phyloP scores from a whole-genome alignment of 2,329 filamentous ascomycete species.

The Colletotrichum tofieldiae region DNA sequence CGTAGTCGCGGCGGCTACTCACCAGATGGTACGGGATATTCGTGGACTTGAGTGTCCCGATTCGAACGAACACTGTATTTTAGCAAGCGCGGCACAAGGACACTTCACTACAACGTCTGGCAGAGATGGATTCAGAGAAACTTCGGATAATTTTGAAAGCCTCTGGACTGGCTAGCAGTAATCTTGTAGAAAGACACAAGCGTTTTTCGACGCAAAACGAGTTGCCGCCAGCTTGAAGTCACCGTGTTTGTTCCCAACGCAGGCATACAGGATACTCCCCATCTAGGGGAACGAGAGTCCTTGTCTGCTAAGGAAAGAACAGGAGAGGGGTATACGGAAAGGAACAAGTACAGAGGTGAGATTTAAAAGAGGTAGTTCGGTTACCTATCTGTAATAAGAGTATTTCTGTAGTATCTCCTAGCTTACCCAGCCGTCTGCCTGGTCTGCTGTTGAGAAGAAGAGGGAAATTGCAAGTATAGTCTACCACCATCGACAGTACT shows the following conservation, averaged over 20 bases:
- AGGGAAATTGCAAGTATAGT: too few relatives aligned
- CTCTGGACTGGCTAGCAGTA: not conserved
- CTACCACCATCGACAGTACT: not conserved
- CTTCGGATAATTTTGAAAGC: too few relatives aligned
- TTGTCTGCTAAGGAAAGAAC: not conserved
- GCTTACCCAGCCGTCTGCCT: too few relatives aligned
- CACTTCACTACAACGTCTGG: not conserved
- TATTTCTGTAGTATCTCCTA: not conserved
- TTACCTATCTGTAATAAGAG: too few relatives aligned
- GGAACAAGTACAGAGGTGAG: not conserved
- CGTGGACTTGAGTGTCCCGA: not conserved
- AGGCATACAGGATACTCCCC: not conserved
- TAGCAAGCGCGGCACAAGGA: not conserved
- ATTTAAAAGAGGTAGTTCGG: not conserved
- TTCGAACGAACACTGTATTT: not conserved
- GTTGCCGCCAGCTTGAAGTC: too few relatives aligned
- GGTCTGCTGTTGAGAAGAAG: not conserved
- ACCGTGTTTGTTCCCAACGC: not conserved
- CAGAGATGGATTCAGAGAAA: not conserved
- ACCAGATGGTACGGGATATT: too few relatives aligned
- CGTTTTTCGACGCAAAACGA: not conserved
- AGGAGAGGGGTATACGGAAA: not conserved
- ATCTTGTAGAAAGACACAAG: not conserved
- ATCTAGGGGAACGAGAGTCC: not conserved
- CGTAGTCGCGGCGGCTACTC: not conserved